Conservation (phyloP, 2,329 filamentous ascomycete genomes). For the Emmonsiellopsis sp. region DNA sequence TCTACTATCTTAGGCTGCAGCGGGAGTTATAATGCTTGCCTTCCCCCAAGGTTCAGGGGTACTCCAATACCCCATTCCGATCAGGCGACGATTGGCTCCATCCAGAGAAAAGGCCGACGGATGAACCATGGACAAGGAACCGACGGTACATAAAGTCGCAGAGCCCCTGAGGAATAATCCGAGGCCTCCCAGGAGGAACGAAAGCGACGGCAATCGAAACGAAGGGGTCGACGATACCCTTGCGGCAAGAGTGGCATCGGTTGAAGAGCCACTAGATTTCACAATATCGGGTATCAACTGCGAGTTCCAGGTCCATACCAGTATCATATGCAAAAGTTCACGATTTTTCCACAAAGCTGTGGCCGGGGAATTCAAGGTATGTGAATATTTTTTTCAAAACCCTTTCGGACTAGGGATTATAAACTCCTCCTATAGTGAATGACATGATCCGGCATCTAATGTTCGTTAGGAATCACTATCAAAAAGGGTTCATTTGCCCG, state of each 20-base stretch:
- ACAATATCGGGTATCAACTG: not conserved
- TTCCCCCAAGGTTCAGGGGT: no score
- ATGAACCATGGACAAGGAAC: no score
- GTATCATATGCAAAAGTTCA: not conserved
- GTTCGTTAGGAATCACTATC: not conserved
- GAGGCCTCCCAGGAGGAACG: no score
- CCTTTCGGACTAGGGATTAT: no score
- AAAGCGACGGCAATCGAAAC: not conserved
- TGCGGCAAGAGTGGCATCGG: not conserved
- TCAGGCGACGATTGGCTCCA: no score
- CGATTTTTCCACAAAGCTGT: not conserved
- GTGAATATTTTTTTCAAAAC: not conserved
- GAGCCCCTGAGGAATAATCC: no score
- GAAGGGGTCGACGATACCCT: not conserved
- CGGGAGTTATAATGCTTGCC: no score
- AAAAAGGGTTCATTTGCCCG: not conserved
- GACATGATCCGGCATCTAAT: not conserved
- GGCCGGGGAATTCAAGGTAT: not conserved
- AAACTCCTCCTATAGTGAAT: not conserved
- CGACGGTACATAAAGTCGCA: no score
- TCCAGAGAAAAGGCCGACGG: no score
- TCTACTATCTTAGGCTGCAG: no score
- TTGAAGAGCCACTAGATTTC: not conserved
- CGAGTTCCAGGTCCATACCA: not conserved
- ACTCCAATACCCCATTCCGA: no score